These are phyloP conservation scores for Metschnikowia borealis DNA, from an alignment of 805 yeast genomes.

Conservation along the genomic window DNA sequence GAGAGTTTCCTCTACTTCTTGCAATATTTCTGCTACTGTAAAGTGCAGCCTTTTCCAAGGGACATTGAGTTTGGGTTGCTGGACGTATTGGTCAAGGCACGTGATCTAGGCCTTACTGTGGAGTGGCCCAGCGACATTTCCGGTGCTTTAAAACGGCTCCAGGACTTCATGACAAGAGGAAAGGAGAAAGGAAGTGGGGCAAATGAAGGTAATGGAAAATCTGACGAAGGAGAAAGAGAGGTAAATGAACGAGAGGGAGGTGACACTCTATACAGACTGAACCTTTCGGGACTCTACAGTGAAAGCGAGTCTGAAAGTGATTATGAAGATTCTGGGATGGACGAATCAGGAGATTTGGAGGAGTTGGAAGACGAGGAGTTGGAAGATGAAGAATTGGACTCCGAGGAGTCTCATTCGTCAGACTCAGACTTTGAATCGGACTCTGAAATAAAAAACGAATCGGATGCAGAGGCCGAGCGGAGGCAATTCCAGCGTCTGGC, in stretches of 20 bases:
- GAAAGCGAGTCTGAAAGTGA: slow-evolving; percentile 8
- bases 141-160: slow-evolving; percentile 12
- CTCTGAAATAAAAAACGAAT: not conserved
- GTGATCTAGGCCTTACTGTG: not conserved
- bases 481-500: not conserved
- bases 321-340: slow-evolving; percentile 9
- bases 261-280: slow-evolving; percentile 2
- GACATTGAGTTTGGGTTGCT: slow-evolving; percentile 55
- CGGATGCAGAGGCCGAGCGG: not conserved
- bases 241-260: not conserved
- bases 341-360: too few species aligned
- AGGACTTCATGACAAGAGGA: slow-evolving; percentile 4
- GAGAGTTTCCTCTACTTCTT: slow-evolving; percentile 50
- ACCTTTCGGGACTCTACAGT: not conserved
- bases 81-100: slow-evolving; percentile 30
- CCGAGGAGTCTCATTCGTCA: not conserved
- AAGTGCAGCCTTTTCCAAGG: slow-evolving; percentile 57
- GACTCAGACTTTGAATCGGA: not conserved
- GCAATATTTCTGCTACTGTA: slow-evolving; percentile 67
- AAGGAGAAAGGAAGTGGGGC: not conserved
- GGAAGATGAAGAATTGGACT: not conserved
- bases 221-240: not conserved
- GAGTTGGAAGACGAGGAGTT: too few species aligned
- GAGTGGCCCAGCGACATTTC: slow-evolving; percentile 18
- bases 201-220: not conserved